A percentile compares a stretch with the other conserved stretches of the same genome.
phyloP scores from a whole-genome alignment of 768 basidiomycete genomes.

The Leccinum fibrillosum region DNA sequence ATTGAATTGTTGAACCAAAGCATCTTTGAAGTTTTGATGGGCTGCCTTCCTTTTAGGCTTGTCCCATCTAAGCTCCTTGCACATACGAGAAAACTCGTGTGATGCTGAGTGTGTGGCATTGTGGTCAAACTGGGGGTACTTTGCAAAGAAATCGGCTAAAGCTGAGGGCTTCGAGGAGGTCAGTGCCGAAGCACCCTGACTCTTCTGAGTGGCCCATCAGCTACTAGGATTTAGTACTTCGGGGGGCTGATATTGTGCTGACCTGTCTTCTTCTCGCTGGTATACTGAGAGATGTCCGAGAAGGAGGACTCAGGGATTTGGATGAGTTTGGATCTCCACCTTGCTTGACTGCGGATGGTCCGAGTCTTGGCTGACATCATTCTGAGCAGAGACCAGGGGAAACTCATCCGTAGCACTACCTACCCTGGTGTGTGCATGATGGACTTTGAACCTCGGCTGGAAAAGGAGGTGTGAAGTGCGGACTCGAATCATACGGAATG shows the following conservation, averaged over 20 bases:
- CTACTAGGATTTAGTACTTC: background rate
- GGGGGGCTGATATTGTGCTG: background rate
- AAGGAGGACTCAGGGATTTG: background rate
- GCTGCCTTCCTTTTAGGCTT: background rate
- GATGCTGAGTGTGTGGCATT: background rate
- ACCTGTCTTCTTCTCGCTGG: background rate
- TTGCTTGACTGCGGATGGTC: background rate
- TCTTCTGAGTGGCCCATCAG: background rate
- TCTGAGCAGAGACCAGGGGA: background rate
- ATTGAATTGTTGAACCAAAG: slow-evolving; percentile 15
- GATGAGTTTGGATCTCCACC: background rate
- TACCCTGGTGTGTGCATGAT: background rate
- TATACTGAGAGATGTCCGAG: background rate
- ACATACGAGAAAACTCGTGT: slow-evolving; percentile 10
- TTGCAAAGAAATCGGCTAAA: background rate
- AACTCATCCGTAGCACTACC: background rate
- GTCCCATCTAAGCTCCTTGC: slow-evolving; percentile 10
- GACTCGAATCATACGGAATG: background rate
- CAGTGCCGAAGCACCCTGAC: background rate
- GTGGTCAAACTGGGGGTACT: background rate
- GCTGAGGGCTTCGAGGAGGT: background rate
- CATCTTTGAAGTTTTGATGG: slow-evolving; percentile 4
- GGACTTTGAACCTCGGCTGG: background rate
- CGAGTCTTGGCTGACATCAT: slow-evolving; percentile 5
- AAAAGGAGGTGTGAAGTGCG: background rate